Base-by-base conservation (phyloP, 2,329 filamentous ascomycete genomes). In the Teratosphaeria pseudoeucalypti region DNA sequence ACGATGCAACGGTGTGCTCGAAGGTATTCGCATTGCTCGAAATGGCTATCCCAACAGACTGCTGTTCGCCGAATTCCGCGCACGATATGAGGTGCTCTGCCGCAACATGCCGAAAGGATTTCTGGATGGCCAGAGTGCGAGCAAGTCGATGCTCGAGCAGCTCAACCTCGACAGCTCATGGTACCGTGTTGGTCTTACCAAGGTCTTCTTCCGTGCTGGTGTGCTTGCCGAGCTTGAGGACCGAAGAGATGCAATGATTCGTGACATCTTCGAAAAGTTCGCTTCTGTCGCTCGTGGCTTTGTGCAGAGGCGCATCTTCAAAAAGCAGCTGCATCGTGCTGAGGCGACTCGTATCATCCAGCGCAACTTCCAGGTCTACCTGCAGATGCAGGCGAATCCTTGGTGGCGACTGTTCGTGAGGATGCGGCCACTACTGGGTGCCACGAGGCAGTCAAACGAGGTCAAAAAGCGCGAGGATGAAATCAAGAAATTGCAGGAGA, bases 1-100 rank as follows among this genome's bases (percentile, higher is more conserved):
- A n/a, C 86, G 94, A 57, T 99, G 94, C 76, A 99, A 99, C 72
- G 94, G 94, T 88, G 94, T 99, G 2, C 81, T 99, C n/a, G 94
- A 99, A 76, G 94, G 94, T 63, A 99, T 99, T 70, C 85, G 94
- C 62, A 99, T 99, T 73, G 94, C 94, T 27, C 85, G 94, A 54
- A 99, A 95, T 5, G 94, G 94, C 27, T 99, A 99, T 72, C 94
- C 94, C 56, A 99, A 99, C 71, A 83, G 94, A 66, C 80, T 99
- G 34, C 83, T 89, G 0, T 99, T 99, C 72, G 83, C 89, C 2
- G 95, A 99, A 71, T 99, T 99, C 76, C 85, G 94, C 58, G 90
- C 95, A 68, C 86, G 94, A 63, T 99, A 99, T 73, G 94, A 97
- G 72, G 92, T 99, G 6, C 83, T 99, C 6, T 97, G 92, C 71